phyloP scores from a whole-genome alignment of 179 eudicot species.

The Nepenthes alata region DNA sequence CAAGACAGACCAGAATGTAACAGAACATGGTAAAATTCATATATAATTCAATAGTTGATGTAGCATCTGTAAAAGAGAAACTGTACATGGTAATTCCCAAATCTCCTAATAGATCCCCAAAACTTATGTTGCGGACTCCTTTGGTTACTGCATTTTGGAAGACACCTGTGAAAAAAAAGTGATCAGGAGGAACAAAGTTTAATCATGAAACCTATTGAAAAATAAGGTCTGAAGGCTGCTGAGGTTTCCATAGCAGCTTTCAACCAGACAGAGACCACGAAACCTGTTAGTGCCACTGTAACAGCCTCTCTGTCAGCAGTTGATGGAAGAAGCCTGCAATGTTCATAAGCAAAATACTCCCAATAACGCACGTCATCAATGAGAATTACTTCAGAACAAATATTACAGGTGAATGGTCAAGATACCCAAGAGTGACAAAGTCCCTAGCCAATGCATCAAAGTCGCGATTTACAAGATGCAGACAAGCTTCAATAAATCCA shows the following conservation, averaged over 20 bases:
- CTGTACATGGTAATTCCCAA: slow-evolving; percentile 77
- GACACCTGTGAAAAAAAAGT: slow-evolving; percentile 37
- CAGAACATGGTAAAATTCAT: not conserved
- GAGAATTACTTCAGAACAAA: not conserved
- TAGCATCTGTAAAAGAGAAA: not conserved
- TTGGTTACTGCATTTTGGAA: slow-evolving; percentile 71
- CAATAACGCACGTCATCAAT: slow-evolving; percentile 3
- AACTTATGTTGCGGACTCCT: slow-evolving; percentile 78
- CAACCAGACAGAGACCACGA: slow-evolving; percentile 4
- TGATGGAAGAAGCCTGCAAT: slow-evolving; percentile 84
- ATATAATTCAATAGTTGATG: not conserved
- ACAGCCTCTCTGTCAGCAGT: slow-evolving; percentile 83
- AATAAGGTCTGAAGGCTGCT: not conserved
- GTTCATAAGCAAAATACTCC: slow-evolving; percentile 6
- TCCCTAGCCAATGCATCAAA: slow-evolving; percentile 81
- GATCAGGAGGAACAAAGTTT: slow-evolving; percentile 8
- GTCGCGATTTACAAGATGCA: slow-evolving; percentile 93
- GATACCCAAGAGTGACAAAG: slow-evolving; percentile 89
- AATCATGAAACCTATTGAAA: not conserved
- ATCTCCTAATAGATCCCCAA: slow-evolving; percentile 82
- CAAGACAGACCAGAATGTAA: not conserved
- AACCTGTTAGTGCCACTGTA: slow-evolving; percentile 85
- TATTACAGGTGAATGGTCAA: slow-evolving; percentile 4
- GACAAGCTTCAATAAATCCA: slow-evolving; percentile 96
- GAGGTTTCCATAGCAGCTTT: not conserved